Evolutionary conservation across 139 green algal genomes (phyloP), one percentile per base, ranked within the genome.

Genomic region (Tetraselmis striata): DNA sequence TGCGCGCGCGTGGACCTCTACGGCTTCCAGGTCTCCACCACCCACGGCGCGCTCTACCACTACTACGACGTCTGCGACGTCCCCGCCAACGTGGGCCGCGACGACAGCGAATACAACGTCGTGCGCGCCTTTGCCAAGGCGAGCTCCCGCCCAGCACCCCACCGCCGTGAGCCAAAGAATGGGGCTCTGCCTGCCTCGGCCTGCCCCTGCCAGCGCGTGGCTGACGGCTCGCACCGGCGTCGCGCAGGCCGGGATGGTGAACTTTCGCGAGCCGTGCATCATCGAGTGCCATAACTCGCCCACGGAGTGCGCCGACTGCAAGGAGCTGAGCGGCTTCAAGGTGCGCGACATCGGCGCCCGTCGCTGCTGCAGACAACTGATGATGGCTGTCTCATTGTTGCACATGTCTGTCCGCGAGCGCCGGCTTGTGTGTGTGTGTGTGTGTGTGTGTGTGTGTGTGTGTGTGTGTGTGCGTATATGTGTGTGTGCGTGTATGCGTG

Each of bases 11-110:
- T 86, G n/a, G 76, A 78, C 59, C 83, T 85, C 11, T 88, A 88
- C 75, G 82, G 82, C 76, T 86, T 88, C 75, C 80, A 87, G 76
- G 81, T 86, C n/a, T 77, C 28, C 80, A 76, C 58, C 2, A 26
- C 26, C 79, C 74, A 84, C 25, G 81, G 81, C 67, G 85, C 75
- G 11, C 58, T 59, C 1, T 88, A 88, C 82, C 85, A 84, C 77
- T 88, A 88, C 78, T 88, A 86, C 31, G 78, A 86, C 75, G 31
- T 78, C 25, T 87, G 85, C 80, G 83, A 81, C 1, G 29, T 75
- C 27, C 79, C 78, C 28, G 59, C 27, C 31, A 79, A 88, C 76
- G 27, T 30, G 28, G 31, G n/a, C 32, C 79, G 85, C 75, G 82
- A 86, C 31, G 76, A 67, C 26, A 32, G 32, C 28, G 82, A 86